Conservation (phyloP, 2,329 filamentous ascomycete species). For the Aspergillus latus region DNA sequence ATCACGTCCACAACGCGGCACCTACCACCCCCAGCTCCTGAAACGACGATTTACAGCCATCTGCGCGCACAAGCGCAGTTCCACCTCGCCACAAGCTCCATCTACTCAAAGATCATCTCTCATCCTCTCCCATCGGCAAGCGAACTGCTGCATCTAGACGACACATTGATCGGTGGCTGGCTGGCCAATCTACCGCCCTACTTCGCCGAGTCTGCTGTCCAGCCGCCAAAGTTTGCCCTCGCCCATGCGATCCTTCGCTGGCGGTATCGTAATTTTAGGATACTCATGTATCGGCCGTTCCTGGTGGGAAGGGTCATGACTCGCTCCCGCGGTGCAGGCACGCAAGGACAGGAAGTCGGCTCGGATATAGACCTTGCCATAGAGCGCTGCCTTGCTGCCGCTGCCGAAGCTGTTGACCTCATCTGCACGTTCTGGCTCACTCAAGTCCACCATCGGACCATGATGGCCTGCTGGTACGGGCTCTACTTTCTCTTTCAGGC, state of each 20-base stretch:
- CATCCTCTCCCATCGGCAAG: conserved; percentile 29
- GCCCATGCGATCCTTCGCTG: conserved; percentile 31
- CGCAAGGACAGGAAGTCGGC: not conserved
- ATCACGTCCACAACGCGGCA: not conserved
- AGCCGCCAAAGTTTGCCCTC: conserved; percentile 23
- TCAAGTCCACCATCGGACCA: not conserved
- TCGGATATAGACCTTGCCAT: not conserved
- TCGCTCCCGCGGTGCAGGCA: not conserved
- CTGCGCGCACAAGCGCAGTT: conserved; percentile 32
- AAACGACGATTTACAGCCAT: conserved; percentile 36
- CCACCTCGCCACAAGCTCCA: conserved; percentile 30
- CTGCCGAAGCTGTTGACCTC: not conserved
- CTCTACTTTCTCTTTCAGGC: not conserved
- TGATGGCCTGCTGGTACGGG: not conserved
- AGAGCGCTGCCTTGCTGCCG: not conserved
- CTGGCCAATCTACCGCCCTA: conserved; percentile 27
- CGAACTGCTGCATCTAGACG: conserved; percentile 28
- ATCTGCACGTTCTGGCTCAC: not conserved
- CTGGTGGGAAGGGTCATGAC: not conserved
- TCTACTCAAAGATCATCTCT: conserved; percentile 37
- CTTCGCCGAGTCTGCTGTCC: conserved; percentile 26
- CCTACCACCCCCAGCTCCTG: not conserved
- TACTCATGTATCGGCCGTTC: conserved; percentile 36
- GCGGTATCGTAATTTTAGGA: conserved; percentile 34
- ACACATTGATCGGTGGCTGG: conserved; percentile 32